Percentiles rank a stretch among this genome's conserved stretches.
These are phyloP conservation scores for Gautieria morchelliformis DNA, from an alignment of 768 basidiomycete species.

Conservation along the genomic window DNA sequence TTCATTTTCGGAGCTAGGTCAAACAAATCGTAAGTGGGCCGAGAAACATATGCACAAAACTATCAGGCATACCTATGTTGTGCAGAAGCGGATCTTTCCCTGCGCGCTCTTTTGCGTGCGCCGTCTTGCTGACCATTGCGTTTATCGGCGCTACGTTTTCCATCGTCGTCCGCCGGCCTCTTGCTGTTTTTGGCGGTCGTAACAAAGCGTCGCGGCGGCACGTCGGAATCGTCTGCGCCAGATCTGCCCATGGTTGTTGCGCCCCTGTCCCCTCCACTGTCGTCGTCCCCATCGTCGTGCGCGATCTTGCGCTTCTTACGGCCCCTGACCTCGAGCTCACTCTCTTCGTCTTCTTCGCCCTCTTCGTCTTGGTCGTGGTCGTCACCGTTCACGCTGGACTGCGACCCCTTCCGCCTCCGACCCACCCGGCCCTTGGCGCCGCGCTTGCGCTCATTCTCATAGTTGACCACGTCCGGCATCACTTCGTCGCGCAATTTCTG, in stretches of 20 bases:
- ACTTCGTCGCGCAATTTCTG: slow-evolving; percentile 38
- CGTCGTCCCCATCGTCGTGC: background rate
- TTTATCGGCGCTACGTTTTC: background rate
- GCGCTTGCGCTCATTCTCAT: slow-evolving; percentile 53
- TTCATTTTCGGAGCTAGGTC: background rate
- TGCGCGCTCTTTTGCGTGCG: background rate
- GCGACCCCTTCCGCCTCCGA: slow-evolving; percentile 14
- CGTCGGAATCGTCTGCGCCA: background rate
- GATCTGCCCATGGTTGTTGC: background rate
- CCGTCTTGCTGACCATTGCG: background rate
- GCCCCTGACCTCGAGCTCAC: background rate
- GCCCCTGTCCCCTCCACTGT: background rate
- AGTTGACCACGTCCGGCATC: slow-evolving; percentile 71
- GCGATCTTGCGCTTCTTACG: slow-evolving; percentile 3
- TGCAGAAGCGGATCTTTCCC: background rate
- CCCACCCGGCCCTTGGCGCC: slow-evolving; percentile 18
- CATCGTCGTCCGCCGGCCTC: background rate
- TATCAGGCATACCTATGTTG: background rate
- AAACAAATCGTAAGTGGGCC: background rate
- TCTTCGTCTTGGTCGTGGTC: slow-evolving; percentile 5
- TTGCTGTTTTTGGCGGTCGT: background rate
- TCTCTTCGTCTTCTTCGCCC: background rate
- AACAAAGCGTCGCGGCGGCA: background rate
- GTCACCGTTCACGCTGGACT: too few relatives aligned
- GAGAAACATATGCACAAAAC: background rate